Evolutionary conservation across 2,329 filamentous ascomycete genomes (phyloP).

Genomic region (Rutstroemia sydowiana): DNA sequence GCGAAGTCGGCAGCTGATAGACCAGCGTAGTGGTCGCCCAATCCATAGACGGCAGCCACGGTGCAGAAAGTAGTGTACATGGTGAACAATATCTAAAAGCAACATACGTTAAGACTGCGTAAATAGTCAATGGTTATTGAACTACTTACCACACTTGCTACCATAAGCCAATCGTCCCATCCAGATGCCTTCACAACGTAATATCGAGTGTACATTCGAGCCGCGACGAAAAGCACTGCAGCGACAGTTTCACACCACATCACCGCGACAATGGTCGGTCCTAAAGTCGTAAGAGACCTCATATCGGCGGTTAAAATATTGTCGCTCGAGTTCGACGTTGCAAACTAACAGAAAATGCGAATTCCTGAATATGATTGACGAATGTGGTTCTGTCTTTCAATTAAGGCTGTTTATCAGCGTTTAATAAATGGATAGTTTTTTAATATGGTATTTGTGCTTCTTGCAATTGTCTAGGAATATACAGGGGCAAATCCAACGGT

Average conservation of each 20-base stretch:
- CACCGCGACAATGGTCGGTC: slow-evolving; percentile 1
- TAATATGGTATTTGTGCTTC: too few relatives aligned
- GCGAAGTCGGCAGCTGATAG: neutral
- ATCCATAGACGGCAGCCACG: neutral
- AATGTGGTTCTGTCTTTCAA: too few relatives aligned
- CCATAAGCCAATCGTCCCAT: slow-evolving; percentile 1
- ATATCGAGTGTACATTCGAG: slow-evolving; percentile 3
- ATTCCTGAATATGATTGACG: too few relatives aligned
- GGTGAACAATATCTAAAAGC: neutral
- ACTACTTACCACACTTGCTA: slow-evolving; percentile 1
- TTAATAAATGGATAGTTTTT: too few relatives aligned
- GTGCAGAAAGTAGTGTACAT: neutral
- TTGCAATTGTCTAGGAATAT: too few relatives aligned
- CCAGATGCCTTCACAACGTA: neutral
- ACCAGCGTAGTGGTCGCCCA: too few relatives aligned
- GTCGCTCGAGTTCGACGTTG: too few relatives aligned
- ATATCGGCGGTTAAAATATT: neutral
- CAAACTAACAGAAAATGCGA: too few relatives aligned
- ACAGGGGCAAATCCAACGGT: too few relatives aligned
- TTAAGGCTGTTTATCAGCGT: too few relatives aligned
- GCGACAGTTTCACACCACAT: slow-evolving; percentile 1
- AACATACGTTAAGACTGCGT: neutral
- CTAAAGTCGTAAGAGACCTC: neutral
- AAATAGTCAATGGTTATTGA: neutral
- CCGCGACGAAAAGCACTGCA: neutral